Conservation (phyloP, 768 basidiomycete genomes). For the Amanita jacksonii region DNA sequence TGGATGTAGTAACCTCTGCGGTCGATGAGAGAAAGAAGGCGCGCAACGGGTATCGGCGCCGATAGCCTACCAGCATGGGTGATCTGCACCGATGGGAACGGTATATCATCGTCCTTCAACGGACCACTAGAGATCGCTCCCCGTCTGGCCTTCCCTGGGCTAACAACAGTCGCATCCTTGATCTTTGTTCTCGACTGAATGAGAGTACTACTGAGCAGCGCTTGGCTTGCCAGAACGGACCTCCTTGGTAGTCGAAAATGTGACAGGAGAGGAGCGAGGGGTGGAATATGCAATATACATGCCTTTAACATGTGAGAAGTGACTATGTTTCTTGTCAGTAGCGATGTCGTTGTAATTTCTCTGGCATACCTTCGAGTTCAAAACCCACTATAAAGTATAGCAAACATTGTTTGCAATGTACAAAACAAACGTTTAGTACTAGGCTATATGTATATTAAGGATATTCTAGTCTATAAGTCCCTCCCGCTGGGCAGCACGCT, state of each 20-base stretch:
- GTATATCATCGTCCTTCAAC: constrained; percentile 27
- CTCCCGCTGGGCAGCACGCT: constrained; percentile 25
- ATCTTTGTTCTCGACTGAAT: not conserved
- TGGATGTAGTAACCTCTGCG: constrained; percentile 37
- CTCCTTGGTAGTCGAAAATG: no score
- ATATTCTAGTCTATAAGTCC: not conserved
- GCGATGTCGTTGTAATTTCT: no score
- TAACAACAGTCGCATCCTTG: constrained; percentile 2
- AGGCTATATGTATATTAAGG: not conserved
- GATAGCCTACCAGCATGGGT: constrained; percentile 26
- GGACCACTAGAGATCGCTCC: constrained; percentile 17
- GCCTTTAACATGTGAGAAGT: no score
- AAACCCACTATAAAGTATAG: no score
- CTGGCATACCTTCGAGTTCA: no score
- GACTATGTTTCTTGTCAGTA: no score
- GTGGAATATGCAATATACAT: no score
- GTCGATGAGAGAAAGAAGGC: constrained; percentile 38
- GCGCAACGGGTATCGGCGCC: constrained; percentile 23
- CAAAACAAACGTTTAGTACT: not conserved
- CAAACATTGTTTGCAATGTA: no score
- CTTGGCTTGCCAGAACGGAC: no score
- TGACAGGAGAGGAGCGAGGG: no score
- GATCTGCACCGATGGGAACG: constrained; percentile 30
- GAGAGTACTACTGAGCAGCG: no score
- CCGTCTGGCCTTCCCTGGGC: not conserved